Base-by-base conservation (phyloP, 2,329 filamentous ascomycete genomes). In the Fusarium paranaense region DNA sequence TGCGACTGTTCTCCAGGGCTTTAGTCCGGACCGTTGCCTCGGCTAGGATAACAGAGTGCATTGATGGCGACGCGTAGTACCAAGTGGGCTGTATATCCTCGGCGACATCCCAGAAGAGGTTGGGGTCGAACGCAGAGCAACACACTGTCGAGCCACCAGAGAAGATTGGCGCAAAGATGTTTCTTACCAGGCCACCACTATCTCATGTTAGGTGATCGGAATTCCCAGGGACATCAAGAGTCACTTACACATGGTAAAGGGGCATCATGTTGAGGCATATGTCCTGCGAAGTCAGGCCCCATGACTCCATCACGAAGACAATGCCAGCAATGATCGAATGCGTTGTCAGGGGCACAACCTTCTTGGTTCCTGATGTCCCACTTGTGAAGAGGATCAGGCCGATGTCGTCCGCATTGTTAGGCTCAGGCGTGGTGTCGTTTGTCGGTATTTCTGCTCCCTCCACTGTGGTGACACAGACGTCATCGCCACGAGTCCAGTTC, bases 181-280 rank as follows among this genome's bases (percentile, higher is more conserved):
- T 90, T 40, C 88, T 82, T 33, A 90, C 82, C 9, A 90, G 80
- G 14, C 88, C 88, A 50, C 88, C 88, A 22, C 85, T 86, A 60
- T 20, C n/a, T 30, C 22, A 25, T 32, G 30, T 61, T n/a, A 22
- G 25, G 11, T 27, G 14, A 30, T 4, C 6, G 18, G 30, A 18
- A 10, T 3, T 63, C 32, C 6, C 6, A 59, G 9, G n/a, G 7
- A 9, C 13, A 47, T 11, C 18, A 6, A 27, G 33, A 8, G 14
- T 20, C 11, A 83, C 86, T 81, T 82, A 87, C 85, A 89, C 82
- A 78, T 90, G 88, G 77, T 89, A 88, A 7, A 90, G 79, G 0
- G 88, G 88, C 88, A 90, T 90, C 86, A 90, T 89, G 75, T 90
- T 90, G 27, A 90, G 77, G 75, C 88, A 90, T 1, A 85, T 82